Evolutionary conservation across 139 green algal species (phyloP).

Genomic region (Trebouxia sp.): DNA sequence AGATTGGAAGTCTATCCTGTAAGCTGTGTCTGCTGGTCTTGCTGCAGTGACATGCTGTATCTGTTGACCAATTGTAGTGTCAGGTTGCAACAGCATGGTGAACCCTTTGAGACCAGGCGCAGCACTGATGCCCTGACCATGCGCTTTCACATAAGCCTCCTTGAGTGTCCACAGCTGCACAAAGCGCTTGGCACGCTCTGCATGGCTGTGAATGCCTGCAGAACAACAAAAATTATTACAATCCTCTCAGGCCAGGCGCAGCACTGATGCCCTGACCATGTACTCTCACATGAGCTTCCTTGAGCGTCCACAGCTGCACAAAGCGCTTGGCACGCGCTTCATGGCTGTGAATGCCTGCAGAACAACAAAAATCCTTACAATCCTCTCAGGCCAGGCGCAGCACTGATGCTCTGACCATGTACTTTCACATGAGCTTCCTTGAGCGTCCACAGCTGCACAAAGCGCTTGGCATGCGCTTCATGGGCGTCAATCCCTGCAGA

Average conservation of each 20-base stretch:
- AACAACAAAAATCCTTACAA: constrained; percentile 53
- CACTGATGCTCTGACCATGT: constrained; percentile 65
- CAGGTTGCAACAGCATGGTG: constrained; percentile 37
- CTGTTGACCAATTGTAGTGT: not conserved
- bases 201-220: not conserved
- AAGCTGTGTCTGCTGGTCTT: not conserved
- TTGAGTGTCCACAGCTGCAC: constrained; percentile 79
- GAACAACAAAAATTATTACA: constrained; percentile 36
- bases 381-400: constrained; percentile 57
- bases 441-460: constrained; percentile 74
- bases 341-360: not conserved
- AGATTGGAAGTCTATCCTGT: not conserved
- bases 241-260: constrained; percentile 61
- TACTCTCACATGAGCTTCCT: constrained; percentile 83
- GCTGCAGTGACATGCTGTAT: constrained; percentile 1
- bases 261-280: constrained; percentile 67
- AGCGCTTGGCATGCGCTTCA: constrained; percentile 32
- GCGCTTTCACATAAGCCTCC: constrained; percentile 80
- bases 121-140: constrained; percentile 67
- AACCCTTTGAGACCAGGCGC: constrained; percentile 67
- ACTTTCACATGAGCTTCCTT: constrained; percentile 87
- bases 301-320: constrained; percentile 75
- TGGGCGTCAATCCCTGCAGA: not conserved
- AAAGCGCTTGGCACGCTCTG: constrained; percentile 43
- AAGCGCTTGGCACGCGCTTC: constrained; percentile 43